A percentile compares a stretch with the other conserved stretches of the same genome.
Conservation (phyloP, 257 asterid genomes). For the Parsonsia alboflavescens region DNA sequence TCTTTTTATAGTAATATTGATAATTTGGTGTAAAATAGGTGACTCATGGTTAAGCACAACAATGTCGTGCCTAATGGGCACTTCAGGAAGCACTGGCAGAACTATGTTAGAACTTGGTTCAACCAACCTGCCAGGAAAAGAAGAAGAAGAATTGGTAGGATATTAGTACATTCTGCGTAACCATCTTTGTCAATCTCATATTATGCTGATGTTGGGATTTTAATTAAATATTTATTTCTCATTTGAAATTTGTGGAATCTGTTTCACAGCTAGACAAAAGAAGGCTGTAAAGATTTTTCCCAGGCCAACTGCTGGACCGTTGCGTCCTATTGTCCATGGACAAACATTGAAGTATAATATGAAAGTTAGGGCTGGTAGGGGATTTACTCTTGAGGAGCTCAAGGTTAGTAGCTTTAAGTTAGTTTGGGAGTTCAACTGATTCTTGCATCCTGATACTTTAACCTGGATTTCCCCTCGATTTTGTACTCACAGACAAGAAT, state of each 20-base stretch:
- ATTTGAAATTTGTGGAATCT: neutral
- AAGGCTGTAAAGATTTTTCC: slow-evolving; percentile 34
- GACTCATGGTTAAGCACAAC: slow-evolving; percentile 35
- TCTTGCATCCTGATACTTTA: neutral
- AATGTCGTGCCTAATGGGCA: slow-evolving; percentile 33
- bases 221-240: neutral
- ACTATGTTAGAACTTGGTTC: slow-evolving; percentile 32
- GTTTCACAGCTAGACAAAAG: slow-evolving; percentile 25
- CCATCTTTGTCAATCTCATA: neutral
- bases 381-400: slow-evolving; percentile 30
- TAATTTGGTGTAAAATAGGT: slow-evolving; percentile 7
- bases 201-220: neutral
- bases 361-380: slow-evolving; percentile 39
- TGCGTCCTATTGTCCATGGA: slow-evolving; percentile 36
- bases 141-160: slow-evolving; percentile 29
- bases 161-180: neutral
- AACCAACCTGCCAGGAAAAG: slow-evolving; percentile 34
- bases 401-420: slow-evolving; percentile 14
- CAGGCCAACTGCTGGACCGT: slow-evolving; percentile 31
- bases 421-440: neutral
- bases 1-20: neutral
- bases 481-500: neutral
- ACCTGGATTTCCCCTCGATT: neutral
- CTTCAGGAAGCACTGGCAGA: slow-evolving; percentile 36
- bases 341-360: slow-evolving; percentile 31